These are phyloP conservation scores for Spinacia oleracea DNA, from an alignment of 179 eudicot genomes.

Conservation along the genomic window DNA sequence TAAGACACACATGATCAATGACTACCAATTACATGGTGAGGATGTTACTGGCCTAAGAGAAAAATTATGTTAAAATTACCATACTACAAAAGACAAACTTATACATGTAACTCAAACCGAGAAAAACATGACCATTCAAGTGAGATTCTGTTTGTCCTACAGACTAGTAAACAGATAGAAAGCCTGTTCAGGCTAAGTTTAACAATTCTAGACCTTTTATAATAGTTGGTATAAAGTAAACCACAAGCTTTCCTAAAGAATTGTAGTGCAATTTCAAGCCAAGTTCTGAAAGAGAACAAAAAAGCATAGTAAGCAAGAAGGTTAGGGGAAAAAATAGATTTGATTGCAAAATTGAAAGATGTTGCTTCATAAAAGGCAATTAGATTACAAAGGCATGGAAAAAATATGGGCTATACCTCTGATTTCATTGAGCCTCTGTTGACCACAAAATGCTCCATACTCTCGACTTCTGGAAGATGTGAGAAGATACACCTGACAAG, in stretches of 20 bases:
- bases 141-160: not conserved
- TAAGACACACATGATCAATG: not conserved
- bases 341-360: no score
- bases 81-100: not conserved
- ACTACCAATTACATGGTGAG: not conserved
- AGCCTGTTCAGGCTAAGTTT: no score
- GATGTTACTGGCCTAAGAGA: not conserved
- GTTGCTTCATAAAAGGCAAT: not conserved
- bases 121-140: not conserved
- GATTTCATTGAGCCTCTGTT: slow-evolving; percentile 40
- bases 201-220: no score
- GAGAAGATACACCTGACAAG: slow-evolving; percentile 69
- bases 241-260: not conserved
- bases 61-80: not conserved
- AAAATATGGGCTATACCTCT: slow-evolving; percentile 41
- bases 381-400: slow-evolving; percentile 13
- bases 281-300: not conserved
- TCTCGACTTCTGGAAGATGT: slow-evolving; percentile 52
- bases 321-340: not conserved
- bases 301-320: not conserved
- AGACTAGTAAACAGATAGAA: no score
- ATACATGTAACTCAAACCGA: not conserved
- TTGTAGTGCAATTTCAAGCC: not conserved
- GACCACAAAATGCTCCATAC: slow-evolving; percentile 29
- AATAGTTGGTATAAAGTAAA: not conserved